Evolutionary conservation across 2,329 filamentous ascomycete genomes (phyloP).

Genomic region (Aspergillus awamori): DNA sequence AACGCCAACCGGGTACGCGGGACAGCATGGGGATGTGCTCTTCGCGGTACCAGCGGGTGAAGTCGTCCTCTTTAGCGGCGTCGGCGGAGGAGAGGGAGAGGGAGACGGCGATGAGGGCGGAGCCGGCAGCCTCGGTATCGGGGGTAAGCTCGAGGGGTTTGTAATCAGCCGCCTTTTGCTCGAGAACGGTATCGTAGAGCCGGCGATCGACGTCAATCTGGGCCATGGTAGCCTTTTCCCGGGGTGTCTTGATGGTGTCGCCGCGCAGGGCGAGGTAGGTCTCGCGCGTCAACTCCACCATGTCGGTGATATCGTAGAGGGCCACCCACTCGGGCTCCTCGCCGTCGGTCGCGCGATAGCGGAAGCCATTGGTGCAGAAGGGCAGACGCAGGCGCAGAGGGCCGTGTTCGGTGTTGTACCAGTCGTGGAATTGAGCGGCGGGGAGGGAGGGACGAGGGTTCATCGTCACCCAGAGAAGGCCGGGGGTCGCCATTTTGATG

Average conservation of each 20-base stretch:
- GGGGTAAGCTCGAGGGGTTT: slow-evolving; percentile 62
- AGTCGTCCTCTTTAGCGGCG: slow-evolving; percentile 58
- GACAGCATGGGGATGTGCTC: slow-evolving; percentile 74
- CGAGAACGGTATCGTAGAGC: slow-evolving; percentile 69
- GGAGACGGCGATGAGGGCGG: slow-evolving; percentile 65
- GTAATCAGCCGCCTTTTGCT: slow-evolving; percentile 60
- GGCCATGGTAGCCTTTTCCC: slow-evolving; percentile 64
- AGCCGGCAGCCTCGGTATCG: slow-evolving; percentile 61
- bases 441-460: slow-evolving; percentile 70
- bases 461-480: slow-evolving; percentile 85
- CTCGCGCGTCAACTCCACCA: slow-evolving; percentile 66
- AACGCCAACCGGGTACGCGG: slow-evolving; percentile 77
- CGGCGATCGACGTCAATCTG: slow-evolving; percentile 69
- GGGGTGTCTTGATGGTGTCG: slow-evolving; percentile 57
- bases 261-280: slow-evolving; percentile 62
- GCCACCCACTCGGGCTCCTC: slow-evolving; percentile 72
- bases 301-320: slow-evolving; percentile 77
- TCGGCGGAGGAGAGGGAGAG: slow-evolving; percentile 59
- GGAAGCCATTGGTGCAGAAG: slow-evolving; percentile 75
- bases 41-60: slow-evolving; percentile 71
- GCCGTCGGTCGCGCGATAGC: slow-evolving; percentile 70
- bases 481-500: slow-evolving; percentile 51
- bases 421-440: slow-evolving; percentile 77
- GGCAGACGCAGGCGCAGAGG: slow-evolving; percentile 76
- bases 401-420: slow-evolving; percentile 94